A percentile compares a stretch with the other conserved stretches of the same genome.
phyloP scores from a whole-genome alignment of 148 eudicot species.

The Nepenthes gracilis region DNA sequence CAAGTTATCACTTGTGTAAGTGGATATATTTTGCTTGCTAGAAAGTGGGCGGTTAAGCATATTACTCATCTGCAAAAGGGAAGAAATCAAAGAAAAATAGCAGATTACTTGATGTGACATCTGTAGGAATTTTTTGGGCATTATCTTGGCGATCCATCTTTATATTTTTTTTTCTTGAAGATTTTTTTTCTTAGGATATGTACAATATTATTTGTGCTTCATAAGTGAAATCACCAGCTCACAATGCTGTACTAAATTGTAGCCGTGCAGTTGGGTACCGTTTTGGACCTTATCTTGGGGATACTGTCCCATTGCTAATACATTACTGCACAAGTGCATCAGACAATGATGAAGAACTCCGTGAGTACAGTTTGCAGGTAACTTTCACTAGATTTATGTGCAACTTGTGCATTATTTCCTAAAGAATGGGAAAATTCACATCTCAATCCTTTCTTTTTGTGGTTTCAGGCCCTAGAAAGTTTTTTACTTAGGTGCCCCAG shows the following conservation, averaged over 20 bases:
- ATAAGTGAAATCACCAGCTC: too few relatives aligned
- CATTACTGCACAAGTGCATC: slow-evolving; percentile 80
- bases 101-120: too few relatives aligned
- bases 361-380: slow-evolving; percentile 98
- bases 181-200: too few relatives aligned
- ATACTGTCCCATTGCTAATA: slow-evolving; percentile 73
- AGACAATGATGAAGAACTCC: slow-evolving; percentile 97
- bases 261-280: slow-evolving; percentile 98
- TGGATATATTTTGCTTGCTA: too few relatives aligned
- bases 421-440: neutral
- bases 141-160: too few relatives aligned
- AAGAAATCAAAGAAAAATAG: too few relatives aligned
- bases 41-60: too few relatives aligned
- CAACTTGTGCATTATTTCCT: neutral
- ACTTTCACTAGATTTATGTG: neutral
- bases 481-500: slow-evolving; percentile 90
- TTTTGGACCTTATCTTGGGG: slow-evolving; percentile 91
- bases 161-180: too few relatives aligned
- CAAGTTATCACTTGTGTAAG: too few relatives aligned
- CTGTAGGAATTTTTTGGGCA: too few relatives aligned
- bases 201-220: too few relatives aligned
- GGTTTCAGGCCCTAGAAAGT: slow-evolving; percentile 86
- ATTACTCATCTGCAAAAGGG: too few relatives aligned
- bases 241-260: slow-evolving; percentile 1
- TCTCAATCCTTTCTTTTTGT: neutral